Evolutionary conservation across 345 rosid species (phyloP).

Genomic region (Odontarrhena argentea): DNA sequence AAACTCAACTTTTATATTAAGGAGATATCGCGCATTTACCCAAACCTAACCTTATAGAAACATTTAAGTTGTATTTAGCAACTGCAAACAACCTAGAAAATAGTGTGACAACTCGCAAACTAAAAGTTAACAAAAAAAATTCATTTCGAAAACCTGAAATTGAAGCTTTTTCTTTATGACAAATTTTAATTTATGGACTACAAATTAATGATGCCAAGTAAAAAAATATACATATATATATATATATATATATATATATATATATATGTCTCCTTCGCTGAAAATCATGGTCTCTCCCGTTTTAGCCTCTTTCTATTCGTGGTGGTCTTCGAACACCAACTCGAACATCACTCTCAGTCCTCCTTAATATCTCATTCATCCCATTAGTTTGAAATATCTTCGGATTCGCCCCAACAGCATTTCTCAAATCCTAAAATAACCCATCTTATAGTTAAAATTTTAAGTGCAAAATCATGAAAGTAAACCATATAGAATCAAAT

Average conservation of each 20-base stretch:
- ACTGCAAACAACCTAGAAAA: not conserved
- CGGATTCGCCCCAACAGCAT: conserved; percentile 33
- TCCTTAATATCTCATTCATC: conserved; percentile 44
- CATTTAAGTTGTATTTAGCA: too few relatives aligned
- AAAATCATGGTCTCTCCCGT: not conserved
- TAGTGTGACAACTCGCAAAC: not conserved
- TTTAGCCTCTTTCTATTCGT: conserved; percentile 41
- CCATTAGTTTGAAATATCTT: conserved; percentile 40
- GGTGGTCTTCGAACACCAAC: conserved; percentile 38
- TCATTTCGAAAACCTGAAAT: conserved; percentile 31
- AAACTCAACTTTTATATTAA: too few relatives aligned
- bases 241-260: not conserved
- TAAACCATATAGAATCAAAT: not conserved
- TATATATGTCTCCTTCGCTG: conserved; percentile 5
- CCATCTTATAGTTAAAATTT: not conserved
- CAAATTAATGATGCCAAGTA: conserved; percentile 28
- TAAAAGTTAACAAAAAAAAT: conserved; percentile 11
- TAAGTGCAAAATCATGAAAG: not conserved
- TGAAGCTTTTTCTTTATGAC: conserved; percentile 1
- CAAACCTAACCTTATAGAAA: too few relatives aligned
- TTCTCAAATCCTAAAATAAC: conserved; percentile 24
- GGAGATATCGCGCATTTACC: too few relatives aligned
- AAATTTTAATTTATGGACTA: conserved; percentile 22
- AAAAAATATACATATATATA: not conserved
- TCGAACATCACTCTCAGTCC: conserved; percentile 40